phyloP scores from a whole-genome alignment of 1,284 basidiomycete species.

The Quambalaria eucalypti region DNA sequence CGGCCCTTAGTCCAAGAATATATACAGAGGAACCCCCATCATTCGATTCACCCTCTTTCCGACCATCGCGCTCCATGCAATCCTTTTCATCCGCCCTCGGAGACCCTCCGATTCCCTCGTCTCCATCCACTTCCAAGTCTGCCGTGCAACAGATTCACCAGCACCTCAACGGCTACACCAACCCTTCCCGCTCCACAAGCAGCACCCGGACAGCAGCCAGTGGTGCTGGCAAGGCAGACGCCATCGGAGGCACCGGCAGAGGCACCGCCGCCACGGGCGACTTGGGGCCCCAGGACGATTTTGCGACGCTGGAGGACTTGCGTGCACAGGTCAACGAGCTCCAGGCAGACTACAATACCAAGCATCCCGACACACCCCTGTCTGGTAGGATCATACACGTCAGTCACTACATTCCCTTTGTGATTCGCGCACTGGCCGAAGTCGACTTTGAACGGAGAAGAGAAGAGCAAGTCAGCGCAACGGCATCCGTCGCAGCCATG shows the following conservation, averaged over 20 bases:
- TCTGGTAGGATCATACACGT: conserved; percentile 45
- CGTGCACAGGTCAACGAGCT: conserved; percentile 26
- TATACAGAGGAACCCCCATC: not conserved
- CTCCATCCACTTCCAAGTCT: not conserved
- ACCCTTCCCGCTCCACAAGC: not conserved
- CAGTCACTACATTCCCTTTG: conserved; percentile 43
- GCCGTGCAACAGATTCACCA: not conserved
- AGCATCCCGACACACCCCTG: conserved; percentile 31
- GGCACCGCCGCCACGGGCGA: conserved; percentile 38
- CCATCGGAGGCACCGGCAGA: conserved; percentile 31
- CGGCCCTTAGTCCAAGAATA: not conserved
- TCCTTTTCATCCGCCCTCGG: too few relatives aligned
- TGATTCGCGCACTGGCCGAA: conserved; percentile 32
- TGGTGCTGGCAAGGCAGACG: conserved; percentile 23
- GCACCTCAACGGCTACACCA: not conserved
- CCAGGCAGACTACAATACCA: conserved; percentile 34
- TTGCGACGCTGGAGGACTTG: conserved; percentile 32
- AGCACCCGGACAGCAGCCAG: too few relatives aligned
- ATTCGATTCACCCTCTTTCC: not conserved
- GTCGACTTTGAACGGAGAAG: conserved; percentile 32
- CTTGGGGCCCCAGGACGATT: conserved; percentile 25
- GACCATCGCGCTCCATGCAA: not conserved
- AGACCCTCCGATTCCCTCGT: not conserved
- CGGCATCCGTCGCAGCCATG: conserved; percentile 37
- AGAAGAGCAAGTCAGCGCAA: conserved; percentile 32